These are phyloP conservation scores for Leccinum laetum DNA, from an alignment of 1,284 basidiomycete species.

Conservation along the genomic window DNA sequence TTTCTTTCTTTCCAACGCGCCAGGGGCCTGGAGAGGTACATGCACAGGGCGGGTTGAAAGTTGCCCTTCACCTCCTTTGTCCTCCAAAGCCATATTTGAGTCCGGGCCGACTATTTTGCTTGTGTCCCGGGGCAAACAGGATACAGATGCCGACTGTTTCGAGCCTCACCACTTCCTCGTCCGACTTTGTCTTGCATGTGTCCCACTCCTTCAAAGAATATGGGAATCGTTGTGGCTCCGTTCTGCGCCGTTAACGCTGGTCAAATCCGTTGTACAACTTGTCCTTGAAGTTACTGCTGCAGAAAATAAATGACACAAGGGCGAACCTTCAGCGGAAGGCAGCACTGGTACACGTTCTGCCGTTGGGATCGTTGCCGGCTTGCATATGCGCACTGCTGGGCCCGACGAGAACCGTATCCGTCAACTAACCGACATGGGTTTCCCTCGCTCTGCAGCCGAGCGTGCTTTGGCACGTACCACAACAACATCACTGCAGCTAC, in stretches of 20 bases:
- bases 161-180: constrained; percentile 88
- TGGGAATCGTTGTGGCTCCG: constrained; percentile 90
- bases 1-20: constrained; percentile 73
- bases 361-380: constrained; percentile 37
- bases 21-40: constrained; percentile 74
- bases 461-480: constrained; percentile 82
- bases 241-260: constrained; percentile 69
- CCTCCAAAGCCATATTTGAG: constrained; percentile 81
- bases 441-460: constrained; percentile 83
- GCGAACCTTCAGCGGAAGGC: constrained; percentile 29
- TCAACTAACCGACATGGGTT: constrained; percentile 96
- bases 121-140: constrained; percentile 74
- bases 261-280: constrained; percentile 74
- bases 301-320: constrained; percentile 77
- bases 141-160: constrained; percentile 76
- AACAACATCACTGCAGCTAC: constrained; percentile 93
- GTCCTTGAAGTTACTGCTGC: constrained; percentile 83
- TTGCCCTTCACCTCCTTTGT: constrained; percentile 80
- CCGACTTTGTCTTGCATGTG: constrained; percentile 68
- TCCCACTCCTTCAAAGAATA: constrained; percentile 69
- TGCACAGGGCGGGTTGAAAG: constrained; percentile 81
- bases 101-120: constrained; percentile 81
- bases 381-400: constrained; percentile 44
- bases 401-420: constrained; percentile 79
- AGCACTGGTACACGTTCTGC: constrained; percentile 28